Evolutionary conservation across 257 asterid genomes (phyloP).

Genomic region (Primulina eburnea): DNA sequence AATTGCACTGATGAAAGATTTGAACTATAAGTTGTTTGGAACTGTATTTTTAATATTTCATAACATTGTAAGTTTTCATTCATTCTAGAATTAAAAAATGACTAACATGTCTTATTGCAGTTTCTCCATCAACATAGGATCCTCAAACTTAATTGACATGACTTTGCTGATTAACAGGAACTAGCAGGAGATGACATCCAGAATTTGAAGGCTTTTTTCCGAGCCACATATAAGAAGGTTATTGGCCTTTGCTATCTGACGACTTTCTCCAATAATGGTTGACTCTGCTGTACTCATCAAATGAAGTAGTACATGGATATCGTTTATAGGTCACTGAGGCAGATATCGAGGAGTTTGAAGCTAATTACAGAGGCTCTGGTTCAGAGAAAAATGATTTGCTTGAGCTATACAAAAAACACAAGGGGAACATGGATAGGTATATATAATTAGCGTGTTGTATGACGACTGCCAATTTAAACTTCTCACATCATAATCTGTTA

Average conservation of each 20-base stretch:
- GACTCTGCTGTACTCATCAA: not conserved
- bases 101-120: not conserved
- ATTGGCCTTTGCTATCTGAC: not conserved
- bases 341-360: slow-evolving; percentile 91
- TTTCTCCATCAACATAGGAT: not conserved
- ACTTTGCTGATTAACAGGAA: not conserved
- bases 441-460: slow-evolving; percentile 3
- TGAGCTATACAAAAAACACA: slow-evolving; percentile 61
- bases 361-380: slow-evolving; percentile 85
- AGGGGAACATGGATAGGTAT: slow-evolving; percentile 89
- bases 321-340: slow-evolving; percentile 67
- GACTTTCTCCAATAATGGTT: not conserved
- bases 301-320: not conserved
- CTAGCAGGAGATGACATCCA: not conserved
- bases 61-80: no score
- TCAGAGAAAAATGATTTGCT: slow-evolving; percentile 78
- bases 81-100: not conserved
- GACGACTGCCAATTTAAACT: not conserved
- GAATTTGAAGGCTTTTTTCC: not conserved
- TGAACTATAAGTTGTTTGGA: not conserved
- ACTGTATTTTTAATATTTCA: not conserved
- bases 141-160: not conserved
- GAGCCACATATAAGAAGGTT: not conserved
- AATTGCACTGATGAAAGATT: not conserved
- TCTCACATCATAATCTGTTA: not conserved